Percentiles rank a stretch among this genome's conserved stretches.
These are phyloP conservation scores for Ceratobasidium sp. DNA, from an alignment of 1,284 basidiomycete genomes.

Conservation along the genomic window DNA sequence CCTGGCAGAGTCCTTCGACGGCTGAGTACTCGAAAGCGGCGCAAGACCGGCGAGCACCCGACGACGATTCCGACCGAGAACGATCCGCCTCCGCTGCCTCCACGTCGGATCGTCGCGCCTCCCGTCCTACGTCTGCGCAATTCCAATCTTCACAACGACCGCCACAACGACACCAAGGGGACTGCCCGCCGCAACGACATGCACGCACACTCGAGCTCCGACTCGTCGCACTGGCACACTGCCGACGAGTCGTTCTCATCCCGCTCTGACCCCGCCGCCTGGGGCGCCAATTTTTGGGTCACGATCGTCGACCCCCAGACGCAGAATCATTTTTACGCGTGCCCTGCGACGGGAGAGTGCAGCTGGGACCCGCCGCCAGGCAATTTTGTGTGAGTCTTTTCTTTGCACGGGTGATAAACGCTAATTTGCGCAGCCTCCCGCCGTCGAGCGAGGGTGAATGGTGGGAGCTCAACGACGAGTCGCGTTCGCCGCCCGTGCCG, in stretches of 20 bases:
- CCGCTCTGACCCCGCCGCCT: slow-evolving; percentile 54
- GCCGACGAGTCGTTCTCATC: slow-evolving; percentile 20
- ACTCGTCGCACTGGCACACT: slow-evolving; percentile 30
- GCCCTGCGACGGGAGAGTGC: slow-evolving; percentile 91
- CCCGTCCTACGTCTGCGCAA: slow-evolving; percentile 14
- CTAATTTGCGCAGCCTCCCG: slow-evolving; percentile 71
- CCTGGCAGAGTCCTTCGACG: slow-evolving; percentile 21
- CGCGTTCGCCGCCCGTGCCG: slow-evolving; percentile 76
- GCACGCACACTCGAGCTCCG: slow-evolving; percentile 30
- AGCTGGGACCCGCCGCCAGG: slow-evolving; percentile 94
- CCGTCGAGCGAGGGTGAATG: slow-evolving; percentile 89
- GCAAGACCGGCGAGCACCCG: slow-evolving; percentile 25
- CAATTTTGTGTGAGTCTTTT: slow-evolving; percentile 79
- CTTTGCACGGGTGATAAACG: not conserved
- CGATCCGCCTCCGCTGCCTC: not conserved
- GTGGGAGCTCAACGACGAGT: slow-evolving; percentile 92
- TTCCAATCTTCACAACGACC: not conserved
- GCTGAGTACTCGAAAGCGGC: slow-evolving; percentile 12
- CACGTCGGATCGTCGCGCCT: not conserved
- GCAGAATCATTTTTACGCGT: slow-evolving; percentile 88
- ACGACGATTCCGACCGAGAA: not conserved
- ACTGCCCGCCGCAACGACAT: not conserved
- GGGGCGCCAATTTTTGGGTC: slow-evolving; percentile 91
- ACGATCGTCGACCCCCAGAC: slow-evolving; percentile 86
- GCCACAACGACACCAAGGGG: not conserved